phyloP scores from a whole-genome alignment of 257 asterid species.

The Solanum phureja region DNA sequence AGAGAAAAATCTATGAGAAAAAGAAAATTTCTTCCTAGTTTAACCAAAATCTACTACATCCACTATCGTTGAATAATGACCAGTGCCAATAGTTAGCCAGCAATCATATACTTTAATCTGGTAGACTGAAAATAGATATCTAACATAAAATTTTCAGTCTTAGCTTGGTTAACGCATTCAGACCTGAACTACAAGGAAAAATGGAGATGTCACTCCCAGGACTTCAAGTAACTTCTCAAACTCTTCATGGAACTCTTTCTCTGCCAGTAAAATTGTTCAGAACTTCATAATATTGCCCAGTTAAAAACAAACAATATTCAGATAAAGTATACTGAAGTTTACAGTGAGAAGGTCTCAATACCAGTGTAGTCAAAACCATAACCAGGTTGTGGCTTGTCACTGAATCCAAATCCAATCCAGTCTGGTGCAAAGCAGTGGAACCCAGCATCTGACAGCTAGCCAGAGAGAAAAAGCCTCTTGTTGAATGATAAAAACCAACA shows the following conservation, averaged over 20 bases:
- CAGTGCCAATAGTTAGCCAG: not conserved
- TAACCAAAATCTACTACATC: not conserved
- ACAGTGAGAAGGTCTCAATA: conserved; percentile 9
- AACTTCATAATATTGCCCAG: conserved; percentile 11
- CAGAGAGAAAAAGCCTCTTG: conserved; percentile 4
- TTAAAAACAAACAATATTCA: not conserved
- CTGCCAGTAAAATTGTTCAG: conserved; percentile 29
- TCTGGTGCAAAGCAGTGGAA: conserved; percentile 95
- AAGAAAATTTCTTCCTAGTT: not conserved
- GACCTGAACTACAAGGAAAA: conserved; percentile 89
- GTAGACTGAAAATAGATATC: not conserved
- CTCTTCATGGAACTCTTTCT: conserved; percentile 87
- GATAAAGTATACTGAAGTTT: not conserved
- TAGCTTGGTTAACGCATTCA: conserved; percentile 8
- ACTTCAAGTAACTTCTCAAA: conserved; percentile 72
- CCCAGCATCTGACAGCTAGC: conserved; percentile 86
- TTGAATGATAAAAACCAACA: not conserved
- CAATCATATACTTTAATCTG: not conserved
- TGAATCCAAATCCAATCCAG: conserved; percentile 98
- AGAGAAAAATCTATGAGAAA: not conserved
- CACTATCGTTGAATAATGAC: not conserved
- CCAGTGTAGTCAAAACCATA: conserved; percentile 94
- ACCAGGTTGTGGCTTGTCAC: conserved; percentile 95
- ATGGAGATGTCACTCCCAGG: conserved; percentile 61
- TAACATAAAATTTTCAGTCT: not conserved